These are phyloP conservation scores for Trametes coccinea DNA, from an alignment of 768 basidiomycete species.

Conservation along the genomic window DNA sequence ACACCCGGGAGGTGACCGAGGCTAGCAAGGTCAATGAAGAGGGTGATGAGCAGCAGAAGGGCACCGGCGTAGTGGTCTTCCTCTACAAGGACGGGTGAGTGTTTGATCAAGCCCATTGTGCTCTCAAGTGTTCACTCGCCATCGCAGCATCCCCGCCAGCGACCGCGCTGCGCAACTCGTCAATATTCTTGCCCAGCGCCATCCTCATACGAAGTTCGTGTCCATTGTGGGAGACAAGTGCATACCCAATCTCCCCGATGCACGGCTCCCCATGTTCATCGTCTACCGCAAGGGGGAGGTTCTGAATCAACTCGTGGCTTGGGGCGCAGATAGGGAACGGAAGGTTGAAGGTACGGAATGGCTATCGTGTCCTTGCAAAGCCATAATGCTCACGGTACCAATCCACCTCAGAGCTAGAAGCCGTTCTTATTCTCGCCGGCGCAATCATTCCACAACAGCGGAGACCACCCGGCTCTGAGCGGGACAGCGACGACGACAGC, in stretches of 20 bases:
- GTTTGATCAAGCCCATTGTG: background rate
- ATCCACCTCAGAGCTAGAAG: conserved; percentile 61
- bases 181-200: conserved; percentile 68
- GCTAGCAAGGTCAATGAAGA: conserved; percentile 73
- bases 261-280: conserved; percentile 87
- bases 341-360: conserved; percentile 65
- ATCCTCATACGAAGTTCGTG: conserved; percentile 93
- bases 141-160: conserved; percentile 73
- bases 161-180: conserved; percentile 75
- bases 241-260: conserved; percentile 94
- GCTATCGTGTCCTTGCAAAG: conserved; percentile 5
- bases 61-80: conserved; percentile 93
- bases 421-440: conserved; percentile 61
- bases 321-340: conserved; percentile 80
- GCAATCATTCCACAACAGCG: conserved; percentile 62
- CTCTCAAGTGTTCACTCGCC: background rate
- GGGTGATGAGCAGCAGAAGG: conserved; percentile 64
- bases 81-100: conserved; percentile 93
- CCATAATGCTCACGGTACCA: background rate
- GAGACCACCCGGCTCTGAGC: conserved; percentile 30
- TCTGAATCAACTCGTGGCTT: conserved; percentile 78
- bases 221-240: conserved; percentile 94
- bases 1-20: conserved; percentile 93
- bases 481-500: conserved; percentile 27
- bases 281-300: conserved; percentile 94